Percentiles rank a stretch among this genome's conserved stretches.
Conservation (phyloP, 495 filamentous ascomycete species). For the Penicillium cataractarum region DNA sequence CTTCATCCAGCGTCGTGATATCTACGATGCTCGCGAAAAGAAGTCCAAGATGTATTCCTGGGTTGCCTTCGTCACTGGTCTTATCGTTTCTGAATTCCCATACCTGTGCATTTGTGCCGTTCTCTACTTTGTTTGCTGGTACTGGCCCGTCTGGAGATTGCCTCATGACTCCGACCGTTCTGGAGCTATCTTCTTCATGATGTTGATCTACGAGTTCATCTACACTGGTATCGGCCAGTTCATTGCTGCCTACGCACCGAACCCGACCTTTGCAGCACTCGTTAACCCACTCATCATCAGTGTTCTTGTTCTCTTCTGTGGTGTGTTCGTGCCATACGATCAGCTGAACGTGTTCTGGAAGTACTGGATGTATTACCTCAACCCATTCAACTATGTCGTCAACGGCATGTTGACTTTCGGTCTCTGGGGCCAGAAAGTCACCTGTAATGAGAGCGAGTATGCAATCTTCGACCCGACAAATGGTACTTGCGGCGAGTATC, state of each 20-base stretch:
- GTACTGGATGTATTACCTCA: conserved; percentile 78
- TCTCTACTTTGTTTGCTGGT: conserved; percentile 56
- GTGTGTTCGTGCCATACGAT: conserved; percentile 42
- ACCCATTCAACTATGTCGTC: conserved; percentile 72
- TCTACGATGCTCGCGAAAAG: conserved; percentile 56
- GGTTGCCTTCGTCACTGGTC: conserved; percentile 52
- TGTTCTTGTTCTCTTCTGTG: conserved; percentile 58
- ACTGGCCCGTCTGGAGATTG: conserved; percentile 46
- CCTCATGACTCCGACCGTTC: conserved; percentile 45
- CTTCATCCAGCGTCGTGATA: conserved; percentile 54
- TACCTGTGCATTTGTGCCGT: conserved; percentile 53
- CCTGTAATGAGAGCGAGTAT: conserved; percentile 61
- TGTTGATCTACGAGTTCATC: conserved; percentile 56
- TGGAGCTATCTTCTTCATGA: conserved; percentile 57
- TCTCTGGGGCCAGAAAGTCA: conserved; percentile 58
- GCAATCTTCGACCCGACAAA: conserved; percentile 56
- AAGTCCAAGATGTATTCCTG: conserved; percentile 60
- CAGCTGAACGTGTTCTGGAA: conserved; percentile 62
- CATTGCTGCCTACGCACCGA: conserved; percentile 59
- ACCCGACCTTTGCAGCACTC: conserved; percentile 56
- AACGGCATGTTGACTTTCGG: conserved; percentile 60
- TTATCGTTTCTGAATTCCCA: conserved; percentile 55
- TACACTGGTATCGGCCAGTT: conserved; percentile 64
- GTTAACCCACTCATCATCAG: conserved; percentile 58
- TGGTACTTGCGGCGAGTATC: conserved; percentile 61